Base-by-base conservation (phyloP, 768 basidiomycete species). In the Kwoniella bestiolae region DNA sequence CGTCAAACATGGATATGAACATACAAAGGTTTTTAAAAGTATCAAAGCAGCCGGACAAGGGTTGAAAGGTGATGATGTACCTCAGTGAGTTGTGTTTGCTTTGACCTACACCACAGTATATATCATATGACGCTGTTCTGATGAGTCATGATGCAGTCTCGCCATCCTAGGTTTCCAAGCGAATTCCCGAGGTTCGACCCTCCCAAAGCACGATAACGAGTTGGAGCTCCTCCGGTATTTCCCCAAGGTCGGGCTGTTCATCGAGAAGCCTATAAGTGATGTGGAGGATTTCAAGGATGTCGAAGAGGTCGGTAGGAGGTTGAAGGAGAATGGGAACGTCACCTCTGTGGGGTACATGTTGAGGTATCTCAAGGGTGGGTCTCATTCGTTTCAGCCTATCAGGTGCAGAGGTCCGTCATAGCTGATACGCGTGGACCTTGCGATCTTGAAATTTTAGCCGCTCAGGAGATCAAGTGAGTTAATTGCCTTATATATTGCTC, bases 191-290 rank as follows among this genome's bases (percentile, higher is more conserved):
- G 93, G 92, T 52, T 86, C 88, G 34, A 84, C 86, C 35, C 82
- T 85, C 63, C 83, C 86, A 26, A 89, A 89, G 52, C 86, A 88
- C 61, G 91, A 95, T 80, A 85, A 94, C 70, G 94, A 96, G 82
- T 81, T 89, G 59, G 90, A 92, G 82, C 87, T 94, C 69, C 80
- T 92, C 79, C 88, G 90, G 74, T 78, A 86, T 74, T 93, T 97
- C 84, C 92, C 93, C 45, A 88, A 90, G n/a, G 87, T 90, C 25
- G 88, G 90, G 23, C 85, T 92, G 81, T 93, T 96, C 80, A 84
- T 94, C 65, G 94, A 96, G 82, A 96, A 95, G 82, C 93, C 94
- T 9, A 84, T 94, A 66, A 87, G 92, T 18, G 91, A 91, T 38
- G 90, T 90, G 9, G 59, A 52, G 8, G 56, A 65, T 46, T 56